A percentile compares a stretch with the other conserved stretches of the same genome.
Conservation (phyloP, 305 asterid genomes). For the Fraxinus nigra region DNA sequence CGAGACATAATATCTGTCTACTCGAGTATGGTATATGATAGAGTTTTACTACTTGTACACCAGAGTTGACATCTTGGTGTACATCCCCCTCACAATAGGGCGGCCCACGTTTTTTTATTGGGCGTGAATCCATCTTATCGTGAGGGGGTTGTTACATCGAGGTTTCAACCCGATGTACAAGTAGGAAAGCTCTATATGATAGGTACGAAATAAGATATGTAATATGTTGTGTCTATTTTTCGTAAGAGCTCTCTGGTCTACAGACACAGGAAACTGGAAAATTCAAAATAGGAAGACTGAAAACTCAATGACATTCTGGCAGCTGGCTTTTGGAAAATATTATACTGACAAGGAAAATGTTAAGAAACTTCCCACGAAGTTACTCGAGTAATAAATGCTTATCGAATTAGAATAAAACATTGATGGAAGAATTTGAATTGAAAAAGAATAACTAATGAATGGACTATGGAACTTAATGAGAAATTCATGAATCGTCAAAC, state of each 20-base stretch:
- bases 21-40: too few relatives aligned
- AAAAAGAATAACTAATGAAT: slow-evolving; percentile 16
- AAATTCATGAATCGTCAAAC: slow-evolving; percentile 5
- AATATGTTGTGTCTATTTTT: not conserved
- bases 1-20: too few relatives aligned
- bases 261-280: not conserved
- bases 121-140: too few relatives aligned
- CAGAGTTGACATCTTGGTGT: too few relatives aligned
- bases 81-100: too few relatives aligned
- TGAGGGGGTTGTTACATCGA: too few relatives aligned
- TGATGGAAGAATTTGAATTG: not conserved
- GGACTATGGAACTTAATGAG: slow-evolving; percentile 24
- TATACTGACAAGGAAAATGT: not conserved
- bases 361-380: not conserved
- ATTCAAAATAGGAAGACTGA: not conserved
- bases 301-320: not conserved
- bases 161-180: too few relatives aligned
- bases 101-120: too few relatives aligned
- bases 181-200: too few relatives aligned
- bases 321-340: not conserved
- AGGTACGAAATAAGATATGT: too few relatives aligned
- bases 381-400: not conserved
- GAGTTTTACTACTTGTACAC: too few relatives aligned
- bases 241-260: not conserved
- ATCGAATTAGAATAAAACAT: not conserved